Evolutionary conservation across 139 green algal genomes (phyloP), one percentile per base, ranked within the genome.

Genomic region (Chlamydomonas schloesseri): DNA sequence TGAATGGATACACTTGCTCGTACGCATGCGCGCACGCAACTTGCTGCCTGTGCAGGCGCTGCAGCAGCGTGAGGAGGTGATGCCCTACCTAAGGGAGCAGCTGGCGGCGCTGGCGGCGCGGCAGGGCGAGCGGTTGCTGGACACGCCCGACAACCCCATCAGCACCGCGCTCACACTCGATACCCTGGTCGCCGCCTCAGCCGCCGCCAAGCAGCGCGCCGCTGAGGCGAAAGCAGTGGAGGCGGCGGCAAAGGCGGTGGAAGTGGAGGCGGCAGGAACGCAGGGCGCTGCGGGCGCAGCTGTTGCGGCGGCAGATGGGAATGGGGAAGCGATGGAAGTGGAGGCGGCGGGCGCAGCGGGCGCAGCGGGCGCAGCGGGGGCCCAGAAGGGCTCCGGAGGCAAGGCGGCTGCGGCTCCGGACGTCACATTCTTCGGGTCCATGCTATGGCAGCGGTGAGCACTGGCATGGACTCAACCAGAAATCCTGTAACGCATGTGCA

Each of bases 91-190:
- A 68, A 60, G 58, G 34, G 20, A 29, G 0, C 36, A 70, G 70
- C 87, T 98, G 68, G 31, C 58, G 3, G 68, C 60, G 21, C 75
- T 92, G 58, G 95, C 94, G 15, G 74, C 10, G 31, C 21, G 91
- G 24, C 70, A 94, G 2, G 93, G 95, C 0, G 94, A 98, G 87
- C 87, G 93, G 14, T 36, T 98, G 77, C 90, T 99, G 64, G 20
- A 90, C 28, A 98, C 96, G 29, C 94, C 96, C 13, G 85, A 83
- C 64, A 99, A 99, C 90, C 94, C 96, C 3, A 99, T 99, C 74
- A 98, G 95, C 0, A 70, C 98, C 34, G 97, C 87, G 3, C 72
- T 99, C 21, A 97, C 94, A 0, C 88, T 99, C 14, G 83, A 93
- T 79, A 70, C 75, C 11, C 50, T 91, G 83, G 55, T 37, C 20